A percentile compares a stretch with the other conserved stretches of the same genome.
phyloP scores from a whole-genome alignment of 1,284 basidiomycete species.

The Bondarzewia mesenterica region DNA sequence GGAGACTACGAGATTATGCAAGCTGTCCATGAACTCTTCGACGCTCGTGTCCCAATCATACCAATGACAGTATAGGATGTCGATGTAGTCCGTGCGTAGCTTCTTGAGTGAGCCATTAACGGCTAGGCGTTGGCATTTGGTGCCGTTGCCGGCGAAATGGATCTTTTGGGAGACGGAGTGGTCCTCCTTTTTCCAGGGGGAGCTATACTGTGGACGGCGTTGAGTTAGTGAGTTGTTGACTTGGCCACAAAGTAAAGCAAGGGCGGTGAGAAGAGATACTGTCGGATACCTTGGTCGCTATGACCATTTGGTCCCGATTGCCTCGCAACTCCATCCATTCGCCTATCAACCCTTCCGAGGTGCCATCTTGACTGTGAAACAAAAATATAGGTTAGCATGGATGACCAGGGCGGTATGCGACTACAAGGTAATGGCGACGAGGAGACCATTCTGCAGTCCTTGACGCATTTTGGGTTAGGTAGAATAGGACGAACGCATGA shows the following conservation, averaged over 20 bases:
- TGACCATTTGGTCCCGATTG: conserved; percentile 45
- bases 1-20: conserved; percentile 24
- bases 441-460: not conserved
- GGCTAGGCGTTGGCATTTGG: conserved; percentile 17
- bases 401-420: not conserved
- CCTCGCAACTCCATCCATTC: conserved; percentile 47
- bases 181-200: conserved; percentile 14
- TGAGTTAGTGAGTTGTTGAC: not conserved
- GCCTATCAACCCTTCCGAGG: conserved; percentile 45
- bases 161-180: conserved; percentile 12
- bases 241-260: not conserved
- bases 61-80: conserved; percentile 30
- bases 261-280: too few species aligned
- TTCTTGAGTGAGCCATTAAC: conserved; percentile 26
- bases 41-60: conserved; percentile 30
- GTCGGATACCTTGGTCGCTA: conserved; percentile 41
- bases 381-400: not conserved
- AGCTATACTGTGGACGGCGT: conserved; percentile 17
- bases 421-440: too few species aligned
- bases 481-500: too few species aligned
- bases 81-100: conserved; percentile 22
- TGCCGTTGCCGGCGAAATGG: conserved; percentile 25
- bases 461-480: not conserved
- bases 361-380: conserved; percentile 34
- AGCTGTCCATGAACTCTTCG: conserved; percentile 29